A percentile compares a stretch with the other conserved stretches of the same genome.
Conservation (phyloP, 768 basidiomycete genomes). For the Termitomyces sp. region DNA sequence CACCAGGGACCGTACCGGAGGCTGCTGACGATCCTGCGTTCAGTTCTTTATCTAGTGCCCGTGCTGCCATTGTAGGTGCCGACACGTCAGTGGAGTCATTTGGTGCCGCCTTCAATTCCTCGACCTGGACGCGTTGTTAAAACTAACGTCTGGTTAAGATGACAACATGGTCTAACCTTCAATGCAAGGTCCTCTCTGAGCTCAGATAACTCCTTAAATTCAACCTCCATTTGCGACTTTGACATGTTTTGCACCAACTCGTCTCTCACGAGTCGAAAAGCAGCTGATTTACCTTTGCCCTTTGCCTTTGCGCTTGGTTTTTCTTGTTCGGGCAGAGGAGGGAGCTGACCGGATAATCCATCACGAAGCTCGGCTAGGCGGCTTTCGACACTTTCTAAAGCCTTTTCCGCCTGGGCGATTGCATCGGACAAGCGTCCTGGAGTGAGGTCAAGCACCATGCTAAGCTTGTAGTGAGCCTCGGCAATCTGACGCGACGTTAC, state of each 20-base stretch:
- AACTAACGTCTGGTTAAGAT: neutral
- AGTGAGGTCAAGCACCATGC: slow-evolving; percentile 89
- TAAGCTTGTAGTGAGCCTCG: slow-evolving; percentile 91
- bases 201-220: slow-evolving; percentile 74
- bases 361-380: slow-evolving; percentile 59
- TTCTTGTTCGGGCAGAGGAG: slow-evolving; percentile 23
- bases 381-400: slow-evolving; percentile 70
- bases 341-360: slow-evolving; percentile 34
- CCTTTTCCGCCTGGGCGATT: slow-evolving; percentile 75
- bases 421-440: slow-evolving; percentile 80
- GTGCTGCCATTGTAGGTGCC: slow-evolving; percentile 68
- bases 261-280: slow-evolving; percentile 37
- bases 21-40: slow-evolving; percentile 37
- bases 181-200: slow-evolving; percentile 78
- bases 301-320: slow-evolving; percentile 51
- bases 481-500: slow-evolving; percentile 90
- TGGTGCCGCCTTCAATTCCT: slow-evolving; percentile 83
- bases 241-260: slow-evolving; percentile 64
- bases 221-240: slow-evolving; percentile 66
- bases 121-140: slow-evolving; percentile 51
- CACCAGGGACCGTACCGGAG: slow-evolving; percentile 27
- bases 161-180: slow-evolving; percentile 49
- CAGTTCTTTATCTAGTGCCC: slow-evolving; percentile 67
- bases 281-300: slow-evolving; percentile 70
- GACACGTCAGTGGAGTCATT: slow-evolving; percentile 48